phyloP scores from a whole-genome alignment of 1,139 yeast genomes.

The Meyerozyma elateridarum region DNA sequence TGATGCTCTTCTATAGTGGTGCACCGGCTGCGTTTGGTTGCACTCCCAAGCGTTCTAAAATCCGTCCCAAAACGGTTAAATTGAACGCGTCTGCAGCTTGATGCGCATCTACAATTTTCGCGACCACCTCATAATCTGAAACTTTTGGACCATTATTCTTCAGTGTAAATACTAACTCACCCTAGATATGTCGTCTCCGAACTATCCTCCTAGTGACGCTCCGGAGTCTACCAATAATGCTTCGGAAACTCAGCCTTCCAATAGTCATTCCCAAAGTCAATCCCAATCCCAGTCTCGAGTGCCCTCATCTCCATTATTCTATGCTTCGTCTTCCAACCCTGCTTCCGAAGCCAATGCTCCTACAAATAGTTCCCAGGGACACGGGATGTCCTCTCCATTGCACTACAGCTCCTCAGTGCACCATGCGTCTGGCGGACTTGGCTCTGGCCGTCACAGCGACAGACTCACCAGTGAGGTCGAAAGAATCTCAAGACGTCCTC shows the following conservation, averaged over 20 bases:
- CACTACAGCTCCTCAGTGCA: slow-evolving; percentile 42
- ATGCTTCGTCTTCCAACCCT: slow-evolving; percentile 50
- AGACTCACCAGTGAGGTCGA: slow-evolving; percentile 40
- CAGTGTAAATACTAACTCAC: no score
- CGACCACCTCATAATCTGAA: neutral
- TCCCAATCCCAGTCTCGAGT: slow-evolving; percentile 29
- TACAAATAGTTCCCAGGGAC: slow-evolving; percentile 18
- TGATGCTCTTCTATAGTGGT: no score
- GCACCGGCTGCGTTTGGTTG: no score
- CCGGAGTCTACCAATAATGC: neutral
- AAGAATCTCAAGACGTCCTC: slow-evolving; percentile 37
- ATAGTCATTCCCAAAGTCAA: slow-evolving; percentile 28
- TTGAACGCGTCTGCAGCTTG: slow-evolving; percentile 2
- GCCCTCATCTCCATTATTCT: slow-evolving; percentile 66
- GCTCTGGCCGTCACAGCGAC: slow-evolving; percentile 25
- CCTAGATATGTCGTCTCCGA: neutral
- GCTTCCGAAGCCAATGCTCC: slow-evolving; percentile 29
- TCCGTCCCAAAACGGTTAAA: slow-evolving; percentile 2
- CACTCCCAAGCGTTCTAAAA: no score
- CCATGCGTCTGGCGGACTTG: slow-evolving; percentile 24
- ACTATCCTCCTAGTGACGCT: neutral
- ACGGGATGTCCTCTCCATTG: slow-evolving; percentile 40
- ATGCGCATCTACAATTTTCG: slow-evolving; percentile 1
- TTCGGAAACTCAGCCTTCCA: neutral
- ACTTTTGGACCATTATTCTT: slow-evolving; percentile 1